Conservation (phyloP, 2,329 filamentous ascomycete genomes). For the Fusarium mexicanum region DNA sequence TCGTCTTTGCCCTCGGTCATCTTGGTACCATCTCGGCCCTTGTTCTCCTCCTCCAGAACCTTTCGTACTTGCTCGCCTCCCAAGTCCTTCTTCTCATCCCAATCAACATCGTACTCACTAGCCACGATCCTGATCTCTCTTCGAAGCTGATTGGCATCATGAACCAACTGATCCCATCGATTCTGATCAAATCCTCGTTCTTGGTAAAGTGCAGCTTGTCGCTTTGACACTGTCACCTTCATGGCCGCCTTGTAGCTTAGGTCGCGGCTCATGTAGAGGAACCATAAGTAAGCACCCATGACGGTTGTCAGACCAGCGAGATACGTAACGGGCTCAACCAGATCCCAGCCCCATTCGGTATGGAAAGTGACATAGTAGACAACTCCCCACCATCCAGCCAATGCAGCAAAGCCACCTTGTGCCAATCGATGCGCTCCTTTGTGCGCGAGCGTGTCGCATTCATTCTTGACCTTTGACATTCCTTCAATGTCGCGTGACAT, state of each 20-base stretch:
- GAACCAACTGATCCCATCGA: conserved; percentile 80
- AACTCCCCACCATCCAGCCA: conserved; percentile 82
- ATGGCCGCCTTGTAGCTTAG: conserved; percentile 87
- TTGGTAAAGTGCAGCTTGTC: conserved; percentile 81
- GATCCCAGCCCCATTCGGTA: conserved; percentile 87
- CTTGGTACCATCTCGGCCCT: conserved; percentile 48
- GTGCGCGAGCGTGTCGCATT: conserved; percentile 83
- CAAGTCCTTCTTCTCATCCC: conserved; percentile 81
- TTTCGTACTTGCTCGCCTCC: conserved; percentile 72
- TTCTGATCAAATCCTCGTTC: conserved; percentile 77
- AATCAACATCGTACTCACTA: conserved; percentile 89
- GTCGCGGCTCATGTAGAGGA: conserved; percentile 90
- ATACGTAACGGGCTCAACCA: conserved; percentile 91
- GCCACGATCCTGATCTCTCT: conserved; percentile 84
- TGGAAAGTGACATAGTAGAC: conserved; percentile 79
- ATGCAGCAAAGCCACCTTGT: conserved; percentile 77
- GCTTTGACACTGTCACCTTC: conserved; percentile 83
- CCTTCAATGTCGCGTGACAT: conserved; percentile 74
- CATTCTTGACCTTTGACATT: conserved; percentile 78
- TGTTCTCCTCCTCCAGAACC: conserved; percentile 63
- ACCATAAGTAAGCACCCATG: conserved; percentile 93
- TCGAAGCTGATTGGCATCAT: conserved; percentile 81
- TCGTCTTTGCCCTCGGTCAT: conserved; percentile 52
- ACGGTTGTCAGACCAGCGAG: conserved; percentile 86
- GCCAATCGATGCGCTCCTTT: conserved; percentile 81